phyloP scores from a whole-genome alignment of 2,329 filamentous ascomycete genomes.

The Xylariaceae sp. region DNA sequence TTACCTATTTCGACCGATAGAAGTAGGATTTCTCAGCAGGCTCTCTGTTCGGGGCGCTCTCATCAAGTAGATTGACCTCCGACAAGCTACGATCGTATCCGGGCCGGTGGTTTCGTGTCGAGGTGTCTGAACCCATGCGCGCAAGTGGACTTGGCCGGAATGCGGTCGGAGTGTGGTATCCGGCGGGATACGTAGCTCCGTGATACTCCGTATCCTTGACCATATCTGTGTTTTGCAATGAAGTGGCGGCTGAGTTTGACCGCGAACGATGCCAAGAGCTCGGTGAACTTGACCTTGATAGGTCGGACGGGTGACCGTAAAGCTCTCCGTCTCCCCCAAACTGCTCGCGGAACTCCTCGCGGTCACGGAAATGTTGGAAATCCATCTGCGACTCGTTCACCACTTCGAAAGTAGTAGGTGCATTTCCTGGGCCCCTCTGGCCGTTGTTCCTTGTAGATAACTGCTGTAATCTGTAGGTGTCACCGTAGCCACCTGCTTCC shows the following conservation, averaged over 20 bases:
- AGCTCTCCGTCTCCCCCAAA: conserved; percentile 67
- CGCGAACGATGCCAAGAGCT: conserved; percentile 34
- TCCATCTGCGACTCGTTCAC: neutral
- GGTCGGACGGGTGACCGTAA: conserved; percentile 53
- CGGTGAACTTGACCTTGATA: conserved; percentile 56
- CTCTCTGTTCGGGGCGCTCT: neutral
- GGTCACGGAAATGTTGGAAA: conserved; percentile 66
- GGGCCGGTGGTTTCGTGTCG: neutral
- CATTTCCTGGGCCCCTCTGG: conserved; percentile 25
- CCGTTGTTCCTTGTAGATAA: conserved; percentile 56
- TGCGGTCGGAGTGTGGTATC: conserved; percentile 16
- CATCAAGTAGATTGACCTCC: conserved; percentile 13
- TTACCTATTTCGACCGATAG: too few species aligned
- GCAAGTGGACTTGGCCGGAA: conserved; percentile 7
- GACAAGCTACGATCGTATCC: conserved; percentile 5
- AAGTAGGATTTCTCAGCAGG: too few species aligned
- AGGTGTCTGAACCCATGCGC: conserved; percentile 9
- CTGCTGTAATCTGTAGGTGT: conserved; percentile 70
- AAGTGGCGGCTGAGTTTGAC: conserved; percentile 6
- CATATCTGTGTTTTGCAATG: neutral
- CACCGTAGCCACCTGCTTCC: conserved; percentile 67
- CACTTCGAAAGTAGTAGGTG: neutral
- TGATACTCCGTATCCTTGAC: conserved; percentile 8
- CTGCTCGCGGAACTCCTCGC: conserved; percentile 78
- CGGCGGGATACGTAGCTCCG: conserved; percentile 18